Conservation (phyloP, 2,329 filamentous ascomycete genomes). For the Elsinoe ampelina region DNA sequence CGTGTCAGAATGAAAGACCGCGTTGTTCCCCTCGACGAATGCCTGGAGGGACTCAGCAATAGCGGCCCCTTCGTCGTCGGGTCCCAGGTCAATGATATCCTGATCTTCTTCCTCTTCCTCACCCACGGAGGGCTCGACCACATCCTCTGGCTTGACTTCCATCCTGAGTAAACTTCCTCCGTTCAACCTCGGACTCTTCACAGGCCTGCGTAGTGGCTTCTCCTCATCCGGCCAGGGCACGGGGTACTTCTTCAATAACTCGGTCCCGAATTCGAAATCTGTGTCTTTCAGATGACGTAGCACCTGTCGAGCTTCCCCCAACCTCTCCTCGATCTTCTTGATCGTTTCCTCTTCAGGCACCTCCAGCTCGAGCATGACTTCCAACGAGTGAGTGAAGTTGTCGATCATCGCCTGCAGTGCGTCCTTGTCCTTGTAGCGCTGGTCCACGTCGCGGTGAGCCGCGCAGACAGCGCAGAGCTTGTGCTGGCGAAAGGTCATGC, state of each 20-base stretch:
- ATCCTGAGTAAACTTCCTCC: conserved; percentile 17
- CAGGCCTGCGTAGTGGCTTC: conserved; percentile 15
- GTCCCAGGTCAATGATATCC: background rate
- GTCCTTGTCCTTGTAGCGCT: background rate
- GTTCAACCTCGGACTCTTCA: conserved; percentile 12
- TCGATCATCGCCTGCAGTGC: background rate
- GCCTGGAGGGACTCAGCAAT: background rate
- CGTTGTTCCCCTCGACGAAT: background rate
- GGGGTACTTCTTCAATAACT: background rate
- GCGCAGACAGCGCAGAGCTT: conserved; percentile 19
- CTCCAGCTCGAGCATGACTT: no score
- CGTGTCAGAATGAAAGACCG: background rate
- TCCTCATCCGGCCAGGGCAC: background rate
- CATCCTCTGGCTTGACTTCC: conserved; percentile 21
- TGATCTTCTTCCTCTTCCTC: background rate
- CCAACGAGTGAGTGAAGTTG: conserved; percentile 1
- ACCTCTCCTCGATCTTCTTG: no score
- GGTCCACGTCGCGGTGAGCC: background rate
- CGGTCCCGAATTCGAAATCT: no score
- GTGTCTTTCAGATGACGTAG: no score
- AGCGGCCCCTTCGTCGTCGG: background rate
- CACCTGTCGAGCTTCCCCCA: no score
- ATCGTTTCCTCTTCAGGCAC: no score
- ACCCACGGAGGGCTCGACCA: conserved; percentile 9
- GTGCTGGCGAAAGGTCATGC: conserved; percentile 19